Evolutionary conservation across 768 basidiomycete genomes (phyloP), one percentile per base, ranked within the genome.

Genomic region (Suillus brevipes): DNA sequence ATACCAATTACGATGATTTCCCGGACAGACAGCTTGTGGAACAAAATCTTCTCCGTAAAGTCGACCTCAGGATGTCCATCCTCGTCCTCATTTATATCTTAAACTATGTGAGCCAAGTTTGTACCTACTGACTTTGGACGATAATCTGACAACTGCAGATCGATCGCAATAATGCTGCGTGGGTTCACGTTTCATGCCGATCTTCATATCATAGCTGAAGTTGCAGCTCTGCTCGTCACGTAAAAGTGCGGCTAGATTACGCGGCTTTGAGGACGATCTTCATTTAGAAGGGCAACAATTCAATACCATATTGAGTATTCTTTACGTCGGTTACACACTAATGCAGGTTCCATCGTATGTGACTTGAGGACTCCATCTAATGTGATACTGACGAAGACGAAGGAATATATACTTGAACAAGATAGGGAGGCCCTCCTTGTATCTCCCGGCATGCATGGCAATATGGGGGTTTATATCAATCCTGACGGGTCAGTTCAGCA

Each of bases 311-410:
- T 75, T 92, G 49, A 88, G 88, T 49, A 84, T 89, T 60, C 80
- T 90, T 57, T 90, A 89, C 67, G 80, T 89, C 38, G 89, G 89
- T 18, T 92, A 92, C 71, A 89, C 89, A 64, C 75, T 90, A 45
- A 91, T 91, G 90, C 91, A 92, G 73, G 83, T 92, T 62, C 90
- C 90, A 40, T 89, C 87, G 87, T 89, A 69, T 71, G 87, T 77
- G 4, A 13, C 5, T 71, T 36, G 25, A 47, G 38, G 57, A 10
- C 28, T 58, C 20, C 47, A 31, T 38, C 62, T 31, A 53, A 23
- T 37, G 1, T n/a, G 58, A 28, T 45, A 56, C 7, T 55, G 25
- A 23, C 37, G 9, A n/a, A 20, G 57, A 20, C 53, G 28, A 68
- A 92, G 90, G 20, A 91, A 91, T 67, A 88, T 90, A 82, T 84